Conservation (phyloP, 345 rosid genomes). For the Salix arbutifolia region DNA sequence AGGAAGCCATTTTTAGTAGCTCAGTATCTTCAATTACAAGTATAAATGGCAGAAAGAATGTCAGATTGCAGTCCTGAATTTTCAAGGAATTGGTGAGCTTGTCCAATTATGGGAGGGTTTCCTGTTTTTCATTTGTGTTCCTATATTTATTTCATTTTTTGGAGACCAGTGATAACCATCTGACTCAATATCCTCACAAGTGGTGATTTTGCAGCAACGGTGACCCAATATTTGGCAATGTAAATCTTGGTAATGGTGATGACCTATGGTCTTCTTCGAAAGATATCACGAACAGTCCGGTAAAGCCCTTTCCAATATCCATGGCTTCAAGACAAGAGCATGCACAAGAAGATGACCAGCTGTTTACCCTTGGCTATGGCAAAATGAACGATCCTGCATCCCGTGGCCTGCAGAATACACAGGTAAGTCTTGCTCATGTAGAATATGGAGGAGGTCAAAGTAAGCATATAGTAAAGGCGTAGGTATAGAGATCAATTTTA, state of each 20-base stretch:
- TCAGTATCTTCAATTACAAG: background rate
- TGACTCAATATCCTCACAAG: constrained; percentile 87
- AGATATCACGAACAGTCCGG: constrained; percentile 49
- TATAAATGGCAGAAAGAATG: background rate
- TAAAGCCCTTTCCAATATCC: constrained; percentile 42
- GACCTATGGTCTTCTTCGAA: constrained; percentile 77
- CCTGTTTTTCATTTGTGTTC: background rate
- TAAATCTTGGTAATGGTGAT: constrained; percentile 54
- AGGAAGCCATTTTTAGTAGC: background rate
- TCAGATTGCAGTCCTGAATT: background rate
- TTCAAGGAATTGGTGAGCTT: background rate
- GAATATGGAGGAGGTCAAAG: constrained; percentile 36
- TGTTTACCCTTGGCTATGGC: constrained; percentile 33
- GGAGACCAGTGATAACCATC: constrained; percentile 32
- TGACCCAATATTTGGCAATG: constrained; percentile 75
- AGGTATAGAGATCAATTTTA: constrained; percentile 43
- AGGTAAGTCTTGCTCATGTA: constrained; percentile 22
- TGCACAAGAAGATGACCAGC: constrained; percentile 47
- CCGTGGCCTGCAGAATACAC: constrained; percentile 32
- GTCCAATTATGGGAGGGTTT: background rate
- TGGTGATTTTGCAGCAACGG: constrained; percentile 93
- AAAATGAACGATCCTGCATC: constrained; percentile 41
- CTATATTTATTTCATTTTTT: background rate
- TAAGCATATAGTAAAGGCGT: constrained; percentile 30
- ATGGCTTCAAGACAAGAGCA: constrained; percentile 48